Conservation (phyloP, 139 green algal species). For the Chlorella sp. region DNA sequence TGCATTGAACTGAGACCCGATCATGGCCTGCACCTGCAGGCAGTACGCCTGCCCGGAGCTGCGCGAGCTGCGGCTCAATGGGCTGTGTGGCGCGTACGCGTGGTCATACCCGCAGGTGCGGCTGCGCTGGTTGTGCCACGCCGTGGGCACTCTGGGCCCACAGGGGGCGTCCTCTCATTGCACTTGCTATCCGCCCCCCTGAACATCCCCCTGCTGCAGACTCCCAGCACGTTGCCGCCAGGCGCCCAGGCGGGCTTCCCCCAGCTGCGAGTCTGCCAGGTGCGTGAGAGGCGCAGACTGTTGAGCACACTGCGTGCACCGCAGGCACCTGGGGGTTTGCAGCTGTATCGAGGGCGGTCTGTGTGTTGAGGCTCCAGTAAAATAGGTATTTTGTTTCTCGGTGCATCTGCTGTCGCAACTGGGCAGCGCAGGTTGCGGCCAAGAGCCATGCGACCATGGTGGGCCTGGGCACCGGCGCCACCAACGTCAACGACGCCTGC, state of each 20-base stretch:
- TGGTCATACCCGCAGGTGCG: no score
- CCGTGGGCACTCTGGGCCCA: no score
- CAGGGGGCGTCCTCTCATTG: no score
- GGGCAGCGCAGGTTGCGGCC: slow-evolving; percentile 14
- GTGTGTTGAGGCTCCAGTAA: no score
- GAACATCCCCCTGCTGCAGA: no score
- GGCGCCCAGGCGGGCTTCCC: neutral
- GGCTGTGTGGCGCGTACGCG: slow-evolving; percentile 15
- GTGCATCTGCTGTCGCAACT: neutral
- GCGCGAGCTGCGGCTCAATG: slow-evolving; percentile 15
- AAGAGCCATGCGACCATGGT: slow-evolving; percentile 4
- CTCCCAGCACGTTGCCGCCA: neutral
- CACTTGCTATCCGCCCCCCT: no score
- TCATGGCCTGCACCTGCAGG: neutral
- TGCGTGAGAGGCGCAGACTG: neutral
- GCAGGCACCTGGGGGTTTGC: neutral
- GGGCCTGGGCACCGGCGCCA: slow-evolving; percentile 13
- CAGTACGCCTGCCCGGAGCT: neutral
- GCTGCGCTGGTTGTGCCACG: slow-evolving; percentile 9
- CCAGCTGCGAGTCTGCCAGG: slow-evolving; percentile 6
- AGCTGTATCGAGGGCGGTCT: neutral
- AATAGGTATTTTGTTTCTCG: neutral
- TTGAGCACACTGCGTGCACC: neutral
- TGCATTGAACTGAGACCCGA: neutral
- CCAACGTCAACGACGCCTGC: slow-evolving; percentile 10